Base-by-base conservation (phyloP, 2,329 filamentous ascomycete genomes). In the Nothophoma quercina region DNA sequence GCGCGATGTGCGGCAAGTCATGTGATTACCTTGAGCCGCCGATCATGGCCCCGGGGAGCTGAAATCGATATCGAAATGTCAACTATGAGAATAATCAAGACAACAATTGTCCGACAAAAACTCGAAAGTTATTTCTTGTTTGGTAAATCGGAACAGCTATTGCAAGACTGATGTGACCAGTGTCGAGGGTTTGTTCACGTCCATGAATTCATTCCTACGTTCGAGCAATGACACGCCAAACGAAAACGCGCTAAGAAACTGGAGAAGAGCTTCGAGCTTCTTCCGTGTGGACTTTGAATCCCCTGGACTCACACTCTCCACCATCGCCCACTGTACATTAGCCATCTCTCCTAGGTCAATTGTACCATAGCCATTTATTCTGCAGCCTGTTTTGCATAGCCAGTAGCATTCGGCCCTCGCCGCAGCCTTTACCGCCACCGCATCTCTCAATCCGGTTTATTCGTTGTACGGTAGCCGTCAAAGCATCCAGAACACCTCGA, bases 341-440 rank as follows among this genome's bases (percentile, higher is more conserved):
- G 43, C 50, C 50, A 53, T 47, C 50, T 47, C 36, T 33, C 26
- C 10, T 19, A 7, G 25, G 32, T 56, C 59, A 45, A 55, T 59
- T 71, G 68, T 68, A 68, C 52, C 47, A 67, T 67, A 72, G 41
- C 48, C 52, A 32, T 64, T 52, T 56, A 15, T 42, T 49, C 54
- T 51, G 51, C 53, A 61, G 61, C 56, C 56, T 65, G 62, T 57
- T 56, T 64, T 65, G 64, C 61, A 67, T 60, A 64, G 59, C 68
- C 58, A 50, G 59, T 55, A 51, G 63, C 60, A 62, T 49, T 41
- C 79, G 77, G 57, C 59, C 55, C 44, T 47, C 55, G 28, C 56
- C 51, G 10, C 28, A 49, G 32, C 54, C 54, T 36, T 41, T 34
- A 55, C 47, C 49, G 55, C 50, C 33, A 51, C 40, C 40, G 13